Evolutionary conservation across 345 rosid species (phyloP).

Genomic region (Pugionium cornutum): DNA sequence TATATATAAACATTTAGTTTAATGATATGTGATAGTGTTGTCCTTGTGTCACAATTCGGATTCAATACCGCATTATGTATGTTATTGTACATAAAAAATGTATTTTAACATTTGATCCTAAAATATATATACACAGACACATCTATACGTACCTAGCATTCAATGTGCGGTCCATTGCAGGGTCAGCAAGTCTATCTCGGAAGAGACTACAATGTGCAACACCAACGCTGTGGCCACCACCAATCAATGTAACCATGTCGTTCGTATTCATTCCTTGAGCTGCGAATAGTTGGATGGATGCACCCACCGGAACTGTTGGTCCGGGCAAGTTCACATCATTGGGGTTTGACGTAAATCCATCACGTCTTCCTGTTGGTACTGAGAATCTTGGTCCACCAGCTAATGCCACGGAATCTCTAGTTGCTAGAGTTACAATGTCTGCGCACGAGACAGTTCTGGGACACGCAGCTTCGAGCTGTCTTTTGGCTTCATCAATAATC

Average conservation of each 20-base stretch:
- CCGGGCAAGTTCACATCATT: slow-evolving; percentile 63
- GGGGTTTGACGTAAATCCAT: slow-evolving; percentile 50
- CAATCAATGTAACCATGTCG: slow-evolving; percentile 66
- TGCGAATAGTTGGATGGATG: slow-evolving; percentile 45
- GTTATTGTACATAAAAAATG: no score
- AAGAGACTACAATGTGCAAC: slow-evolving; percentile 63
- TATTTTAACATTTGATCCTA: background rate
- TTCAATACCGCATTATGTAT: no score
- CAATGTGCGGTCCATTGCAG: slow-evolving; percentile 53
- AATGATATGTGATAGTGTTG: no score
- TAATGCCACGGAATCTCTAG: slow-evolving; percentile 58
- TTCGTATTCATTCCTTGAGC: slow-evolving; percentile 46
- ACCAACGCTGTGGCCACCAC: slow-evolving; percentile 85
- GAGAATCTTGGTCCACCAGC: slow-evolving; percentile 59
- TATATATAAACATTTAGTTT: no score
- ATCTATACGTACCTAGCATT: slow-evolving; percentile 30
- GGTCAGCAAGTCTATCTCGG: slow-evolving; percentile 53
- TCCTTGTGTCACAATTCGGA: no score
- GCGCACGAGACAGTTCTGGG: slow-evolving; percentile 39
- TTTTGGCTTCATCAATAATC: slow-evolving; percentile 42
- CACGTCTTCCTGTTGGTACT: slow-evolving; percentile 64
- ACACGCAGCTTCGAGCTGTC: slow-evolving; percentile 37
- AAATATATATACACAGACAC: background rate
- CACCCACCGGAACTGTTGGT: slow-evolving; percentile 46
- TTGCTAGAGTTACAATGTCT: slow-evolving; percentile 54